Evolutionary conservation across 805 yeast genomes (phyloP).

Genomic region (Dipodascus albidus): DNA sequence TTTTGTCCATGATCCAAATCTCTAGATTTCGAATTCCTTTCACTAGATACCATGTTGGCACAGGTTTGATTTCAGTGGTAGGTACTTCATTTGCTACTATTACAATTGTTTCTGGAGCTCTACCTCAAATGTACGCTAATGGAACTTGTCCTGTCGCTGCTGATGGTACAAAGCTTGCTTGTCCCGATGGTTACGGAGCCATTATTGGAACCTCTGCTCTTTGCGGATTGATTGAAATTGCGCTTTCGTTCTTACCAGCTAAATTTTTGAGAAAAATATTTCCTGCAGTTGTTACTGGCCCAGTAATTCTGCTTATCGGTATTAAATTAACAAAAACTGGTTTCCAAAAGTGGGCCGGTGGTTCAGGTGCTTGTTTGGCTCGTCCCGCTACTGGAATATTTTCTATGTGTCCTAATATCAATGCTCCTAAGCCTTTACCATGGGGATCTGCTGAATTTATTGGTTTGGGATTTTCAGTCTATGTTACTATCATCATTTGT

Average conservation of each 20-base stretch:
- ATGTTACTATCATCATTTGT: conserved; percentile 55
- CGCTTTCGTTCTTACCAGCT: conserved; percentile 70
- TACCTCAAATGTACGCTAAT: conserved; percentile 67
- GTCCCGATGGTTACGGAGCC: conserved; percentile 86
- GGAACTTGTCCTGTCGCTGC: conserved; percentile 56
- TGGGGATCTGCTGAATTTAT: conserved; percentile 89
- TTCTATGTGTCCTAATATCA: conserved; percentile 35
- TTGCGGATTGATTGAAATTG: conserved; percentile 66
- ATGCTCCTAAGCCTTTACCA: conserved; percentile 43
- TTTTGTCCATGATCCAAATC: conserved; percentile 64
- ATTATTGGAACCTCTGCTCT: conserved; percentile 66
- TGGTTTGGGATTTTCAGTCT: conserved; percentile 81
- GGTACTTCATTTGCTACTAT: conserved; percentile 89
- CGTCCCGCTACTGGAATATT: conserved; percentile 32
- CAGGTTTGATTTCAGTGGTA: conserved; percentile 81
- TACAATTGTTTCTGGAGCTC: conserved; percentile 62
- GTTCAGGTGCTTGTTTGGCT: conserved; percentile 38
- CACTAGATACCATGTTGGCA: conserved; percentile 72
- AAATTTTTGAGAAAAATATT: conserved; percentile 55
- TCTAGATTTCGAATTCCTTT: conserved; percentile 66
- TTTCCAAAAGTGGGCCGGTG: conserved; percentile 81
- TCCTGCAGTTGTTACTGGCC: conserved; percentile 90
- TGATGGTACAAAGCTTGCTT: conserved; percentile 59
- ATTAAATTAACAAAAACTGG: conserved; percentile 57
- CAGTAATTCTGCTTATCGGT: conserved; percentile 82